Conservation (phyloP, 768 basidiomycete species). For the Agrocybe praecox region DNA sequence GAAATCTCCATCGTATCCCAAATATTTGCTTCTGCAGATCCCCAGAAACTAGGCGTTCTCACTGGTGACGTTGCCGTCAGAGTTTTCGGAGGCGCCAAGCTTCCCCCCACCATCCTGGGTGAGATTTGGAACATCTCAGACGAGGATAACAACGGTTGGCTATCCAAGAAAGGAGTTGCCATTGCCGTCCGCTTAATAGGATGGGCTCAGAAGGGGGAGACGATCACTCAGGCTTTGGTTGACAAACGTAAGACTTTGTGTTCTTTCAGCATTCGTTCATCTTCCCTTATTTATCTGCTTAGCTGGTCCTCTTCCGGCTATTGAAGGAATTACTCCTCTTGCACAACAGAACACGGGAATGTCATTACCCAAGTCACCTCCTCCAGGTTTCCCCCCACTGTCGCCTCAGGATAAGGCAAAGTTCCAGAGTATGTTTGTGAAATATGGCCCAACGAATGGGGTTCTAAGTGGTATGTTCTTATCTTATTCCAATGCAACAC, state of each 20-base stretch:
- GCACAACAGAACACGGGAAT: constrained; percentile 62
- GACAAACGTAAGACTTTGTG: constrained; percentile 62
- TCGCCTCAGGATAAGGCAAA: constrained; percentile 82
- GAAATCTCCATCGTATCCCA: constrained; percentile 66
- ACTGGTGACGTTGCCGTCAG: constrained; percentile 91
- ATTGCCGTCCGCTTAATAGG: constrained; percentile 90
- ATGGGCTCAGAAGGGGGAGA: constrained; percentile 88
- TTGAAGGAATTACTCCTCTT: constrained; percentile 67
- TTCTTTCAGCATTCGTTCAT: constrained; percentile 5
- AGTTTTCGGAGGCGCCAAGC: constrained; percentile 82
- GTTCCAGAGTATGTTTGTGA: constrained; percentile 78
- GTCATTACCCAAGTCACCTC: constrained; percentile 66
- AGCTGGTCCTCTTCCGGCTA: constrained; percentile 86
- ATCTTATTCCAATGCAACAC: not conserved
- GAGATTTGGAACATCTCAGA: constrained; percentile 96
- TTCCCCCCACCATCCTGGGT: constrained; percentile 76
- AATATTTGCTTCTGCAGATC: constrained; percentile 74
- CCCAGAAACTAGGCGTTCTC: constrained; percentile 79
- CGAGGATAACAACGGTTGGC: constrained; percentile 90
- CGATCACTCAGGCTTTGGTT: constrained; percentile 60
- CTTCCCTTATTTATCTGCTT: constrained; percentile 16
- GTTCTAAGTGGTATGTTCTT: constrained; percentile 63
- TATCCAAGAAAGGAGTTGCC: constrained; percentile 86
- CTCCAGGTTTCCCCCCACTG: constrained; percentile 62
- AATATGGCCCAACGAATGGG: constrained; percentile 72